These are phyloP conservation scores for Metschnikowia noctiluminum DNA, from an alignment of 805 yeast genomes.

Conservation along the genomic window DNA sequence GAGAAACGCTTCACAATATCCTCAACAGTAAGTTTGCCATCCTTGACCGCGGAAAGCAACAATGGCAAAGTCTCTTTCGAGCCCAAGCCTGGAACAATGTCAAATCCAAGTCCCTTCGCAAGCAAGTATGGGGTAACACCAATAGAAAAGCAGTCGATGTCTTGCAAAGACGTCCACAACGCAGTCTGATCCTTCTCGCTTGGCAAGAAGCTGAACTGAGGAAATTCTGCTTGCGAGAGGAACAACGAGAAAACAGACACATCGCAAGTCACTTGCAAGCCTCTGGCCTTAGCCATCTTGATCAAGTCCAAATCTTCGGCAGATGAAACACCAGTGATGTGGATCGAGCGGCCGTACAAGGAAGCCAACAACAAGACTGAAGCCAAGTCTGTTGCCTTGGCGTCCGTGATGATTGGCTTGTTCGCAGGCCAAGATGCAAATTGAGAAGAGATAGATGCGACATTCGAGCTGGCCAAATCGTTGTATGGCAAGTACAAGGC, in stretches of 20 bases:
- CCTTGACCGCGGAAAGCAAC: slow-evolving; percentile 73
- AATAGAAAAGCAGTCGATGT: slow-evolving; percentile 82
- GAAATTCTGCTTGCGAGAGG: slow-evolving; percentile 67
- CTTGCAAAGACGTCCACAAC: slow-evolving; percentile 71
- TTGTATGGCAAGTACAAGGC: slow-evolving; percentile 80
- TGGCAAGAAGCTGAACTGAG: slow-evolving; percentile 72
- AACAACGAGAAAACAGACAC: slow-evolving; percentile 79
- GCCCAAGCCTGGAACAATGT: slow-evolving; percentile 70
- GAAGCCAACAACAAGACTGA: slow-evolving; percentile 86
- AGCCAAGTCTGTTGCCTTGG: slow-evolving; percentile 89
- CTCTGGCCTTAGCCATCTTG: slow-evolving; percentile 79
- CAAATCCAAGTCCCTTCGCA: slow-evolving; percentile 61
- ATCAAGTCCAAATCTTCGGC: slow-evolving; percentile 81
- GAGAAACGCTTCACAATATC: slow-evolving; percentile 74
- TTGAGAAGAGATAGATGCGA: slow-evolving; percentile 76
- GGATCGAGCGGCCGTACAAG: slow-evolving; percentile 78
- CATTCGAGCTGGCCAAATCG: slow-evolving; percentile 63
- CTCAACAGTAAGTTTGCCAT: slow-evolving; percentile 64
- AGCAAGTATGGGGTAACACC: slow-evolving; percentile 75
- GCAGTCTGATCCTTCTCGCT: slow-evolving; percentile 75
- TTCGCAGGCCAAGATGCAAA: slow-evolving; percentile 78
- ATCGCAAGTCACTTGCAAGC: slow-evolving; percentile 83
- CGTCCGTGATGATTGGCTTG: slow-evolving; percentile 89
- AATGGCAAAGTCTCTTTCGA: slow-evolving; percentile 78
- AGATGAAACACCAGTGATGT: slow-evolving; percentile 80